Evolutionary conservation across 2,329 filamentous ascomycete genomes (phyloP), one percentile per base, ranked within the genome.

Genomic region (Calonectria hongkongensis): DNA sequence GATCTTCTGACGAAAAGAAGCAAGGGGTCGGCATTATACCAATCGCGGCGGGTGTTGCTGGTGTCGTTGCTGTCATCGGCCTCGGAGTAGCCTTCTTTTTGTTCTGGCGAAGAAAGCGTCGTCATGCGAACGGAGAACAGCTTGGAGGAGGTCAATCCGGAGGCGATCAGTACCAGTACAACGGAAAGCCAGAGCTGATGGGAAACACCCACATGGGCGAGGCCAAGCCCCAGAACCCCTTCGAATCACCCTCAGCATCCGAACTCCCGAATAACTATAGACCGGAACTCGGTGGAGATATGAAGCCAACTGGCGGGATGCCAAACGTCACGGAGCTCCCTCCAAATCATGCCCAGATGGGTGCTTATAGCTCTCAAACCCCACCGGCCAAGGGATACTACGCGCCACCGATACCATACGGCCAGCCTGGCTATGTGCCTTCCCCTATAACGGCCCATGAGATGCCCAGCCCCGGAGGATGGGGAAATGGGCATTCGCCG

Each of bases 51-150:
- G 81, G 79, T 10, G 79, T 82, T n/a, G 79, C 79, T 5, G 79
- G 78, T 2, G 81, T 71, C 2, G 73, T 83, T 2, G 65, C 79
- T 8, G 68, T 79, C 10, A 66, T 80, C 9, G 76, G 78, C 12
- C 75, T 83, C 6, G 81, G 81, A 7, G 79, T 75, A 0, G 82
- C 81, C 0, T 73, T 81, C 0, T 81, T 84, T 28, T 81, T 87
- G 68, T 83, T 87, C 76, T 81, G 86, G 50, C 76, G 84, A 28
- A 82, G 79, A 50, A 81, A 78, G 45, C 83, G 81, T 36, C 82
- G 79, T 30, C 79, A 73, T 27, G 47, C 77, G 12, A 71, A 71
- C 21, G 81, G 79, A 45, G 73, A 80, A 28, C 68, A 76, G 41
- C 71, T 83, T 25, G 58, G 75, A 1, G 68, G 70, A 3, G 71